Evolutionary conservation across 148 eudicot genomes (phyloP).

Genomic region (Dianthus caryophyllus): DNA sequence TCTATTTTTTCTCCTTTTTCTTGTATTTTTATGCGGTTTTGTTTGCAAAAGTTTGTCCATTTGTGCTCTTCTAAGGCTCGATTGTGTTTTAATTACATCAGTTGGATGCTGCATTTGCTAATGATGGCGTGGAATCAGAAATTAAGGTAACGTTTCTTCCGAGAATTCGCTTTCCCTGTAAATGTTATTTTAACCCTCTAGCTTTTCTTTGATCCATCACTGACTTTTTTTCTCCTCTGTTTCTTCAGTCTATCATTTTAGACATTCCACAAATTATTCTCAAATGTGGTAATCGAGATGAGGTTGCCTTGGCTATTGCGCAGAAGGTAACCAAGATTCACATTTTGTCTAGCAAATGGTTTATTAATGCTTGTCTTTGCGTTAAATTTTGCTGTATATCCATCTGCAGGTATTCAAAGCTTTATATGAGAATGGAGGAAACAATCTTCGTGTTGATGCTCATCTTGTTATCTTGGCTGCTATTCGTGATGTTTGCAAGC

Average conservation of each 20-base stretch:
- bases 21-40: neutral
- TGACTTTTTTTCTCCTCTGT: slow-evolving; percentile 10
- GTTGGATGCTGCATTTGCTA: slow-evolving; percentile 61
- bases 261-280: slow-evolving; percentile 73
- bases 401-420: slow-evolving; percentile 65
- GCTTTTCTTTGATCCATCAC: slow-evolving; percentile 16
- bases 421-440: slow-evolving; percentile 77
- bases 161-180: neutral
- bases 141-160: slow-evolving; percentile 52
- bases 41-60: neutral
- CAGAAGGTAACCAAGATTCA: slow-evolving; percentile 51
- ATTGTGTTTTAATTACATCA: slow-evolving; percentile 25
- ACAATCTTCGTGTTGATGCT: slow-evolving; percentile 56
- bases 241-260: slow-evolving; percentile 30
- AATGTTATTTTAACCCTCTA: neutral
- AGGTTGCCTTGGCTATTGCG: slow-evolving; percentile 89
- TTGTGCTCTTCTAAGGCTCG: slow-evolving; percentile 17
- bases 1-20: neutral
- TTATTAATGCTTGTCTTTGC: neutral
- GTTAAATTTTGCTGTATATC: neutral
- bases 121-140: slow-evolving; percentile 64
- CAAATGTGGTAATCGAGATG: slow-evolving; percentile 80
- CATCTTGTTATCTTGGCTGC: slow-evolving; percentile 77
- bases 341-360: neutral
- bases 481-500: slow-evolving; percentile 95